phyloP scores from a whole-genome alignment of 768 basidiomycete species.

The Amanita jacksonii region DNA sequence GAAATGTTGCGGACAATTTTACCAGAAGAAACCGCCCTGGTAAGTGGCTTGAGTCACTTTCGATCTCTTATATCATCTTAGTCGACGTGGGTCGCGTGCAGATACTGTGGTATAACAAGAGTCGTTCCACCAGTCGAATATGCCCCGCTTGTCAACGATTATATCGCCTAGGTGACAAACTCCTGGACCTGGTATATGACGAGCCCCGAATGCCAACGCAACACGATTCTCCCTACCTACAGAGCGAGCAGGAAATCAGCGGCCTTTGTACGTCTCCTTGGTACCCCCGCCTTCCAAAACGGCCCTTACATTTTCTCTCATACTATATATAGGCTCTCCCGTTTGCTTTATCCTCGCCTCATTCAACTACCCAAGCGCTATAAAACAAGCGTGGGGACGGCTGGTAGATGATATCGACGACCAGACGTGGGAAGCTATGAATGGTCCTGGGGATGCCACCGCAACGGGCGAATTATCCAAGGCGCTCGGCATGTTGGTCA shows the following conservation, averaged over 20 bases:
- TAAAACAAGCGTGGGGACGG: slow-evolving; percentile 61
- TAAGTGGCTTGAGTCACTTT: too few species aligned
- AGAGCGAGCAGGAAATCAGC: slow-evolving; percentile 60
- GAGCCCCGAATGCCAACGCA: slow-evolving; percentile 8
- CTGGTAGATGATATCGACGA: slow-evolving; percentile 63
- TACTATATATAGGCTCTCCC: slow-evolving; percentile 49
- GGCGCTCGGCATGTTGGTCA: slow-evolving; percentile 53
- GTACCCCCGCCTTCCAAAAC: background rate
- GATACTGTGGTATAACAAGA: slow-evolving; percentile 86
- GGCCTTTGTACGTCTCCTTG: slow-evolving; percentile 53
- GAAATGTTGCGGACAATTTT: slow-evolving; percentile 64
- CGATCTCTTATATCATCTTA: background rate
- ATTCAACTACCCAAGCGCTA: slow-evolving; percentile 52
- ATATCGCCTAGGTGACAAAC: slow-evolving; percentile 58
- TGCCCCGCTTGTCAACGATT: slow-evolving; percentile 73
- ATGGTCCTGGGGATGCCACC: slow-evolving; percentile 29
- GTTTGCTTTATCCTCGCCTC: slow-evolving; percentile 70
- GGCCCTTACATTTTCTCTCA: background rate
- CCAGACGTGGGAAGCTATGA: slow-evolving; percentile 51
- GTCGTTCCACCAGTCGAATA: slow-evolving; percentile 55
- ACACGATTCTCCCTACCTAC: slow-evolving; percentile 25
- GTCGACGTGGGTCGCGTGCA: slow-evolving; percentile 15
- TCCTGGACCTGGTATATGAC: slow-evolving; percentile 35
- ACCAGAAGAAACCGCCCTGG: slow-evolving; percentile 64
- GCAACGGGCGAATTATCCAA: slow-evolving; percentile 24